A percentile compares a stretch with the other conserved stretches of the same genome.
These are phyloP conservation scores for Penicillium arizonense DNA, from an alignment of 495 filamentous ascomycete genomes.

Conservation along the genomic window DNA sequence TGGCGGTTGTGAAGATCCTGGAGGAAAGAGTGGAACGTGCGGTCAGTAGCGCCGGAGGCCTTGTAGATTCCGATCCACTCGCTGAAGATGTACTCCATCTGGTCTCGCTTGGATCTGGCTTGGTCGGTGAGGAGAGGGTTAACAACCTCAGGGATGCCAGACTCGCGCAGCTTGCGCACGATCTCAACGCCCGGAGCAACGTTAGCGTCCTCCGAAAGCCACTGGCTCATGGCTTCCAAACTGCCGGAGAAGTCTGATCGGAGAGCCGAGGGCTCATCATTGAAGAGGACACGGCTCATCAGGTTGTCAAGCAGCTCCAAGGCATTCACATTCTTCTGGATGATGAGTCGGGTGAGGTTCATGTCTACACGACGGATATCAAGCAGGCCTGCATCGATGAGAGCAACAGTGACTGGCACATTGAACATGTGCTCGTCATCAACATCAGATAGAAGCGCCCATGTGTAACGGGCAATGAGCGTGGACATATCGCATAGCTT, in stretches of 20 bases:
- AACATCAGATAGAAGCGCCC: constrained; percentile 58
- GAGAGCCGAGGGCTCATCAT: constrained; percentile 70
- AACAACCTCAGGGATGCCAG: constrained; percentile 53
- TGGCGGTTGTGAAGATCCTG: constrained; percentile 74
- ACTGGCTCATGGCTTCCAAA: constrained; percentile 75
- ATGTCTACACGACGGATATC: constrained; percentile 80
- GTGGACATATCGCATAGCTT: constrained; percentile 77
- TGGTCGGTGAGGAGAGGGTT: constrained; percentile 48
- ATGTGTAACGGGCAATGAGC: constrained; percentile 70
- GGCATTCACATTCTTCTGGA: constrained; percentile 62
- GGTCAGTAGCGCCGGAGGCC: constrained; percentile 67
- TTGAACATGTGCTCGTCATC: constrained; percentile 77
- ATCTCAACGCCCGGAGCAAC: constrained; percentile 64
- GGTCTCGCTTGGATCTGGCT: constrained; percentile 61
- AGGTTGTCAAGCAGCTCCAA: constrained; percentile 74
- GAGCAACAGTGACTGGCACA: constrained; percentile 68
- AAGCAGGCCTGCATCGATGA: constrained; percentile 71
- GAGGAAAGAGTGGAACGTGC: constrained; percentile 72
- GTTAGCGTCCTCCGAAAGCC: constrained; percentile 72
- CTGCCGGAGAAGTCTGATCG: constrained; percentile 84
- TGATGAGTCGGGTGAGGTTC: constrained; percentile 68
- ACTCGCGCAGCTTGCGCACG: constrained; percentile 67
- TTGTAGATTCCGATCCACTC: constrained; percentile 89
- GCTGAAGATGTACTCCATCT: constrained; percentile 90
- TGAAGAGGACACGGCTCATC: constrained; percentile 73